Conservation (phyloP, 164 flowering plant species). For the Warburgia ugandensis region DNA sequence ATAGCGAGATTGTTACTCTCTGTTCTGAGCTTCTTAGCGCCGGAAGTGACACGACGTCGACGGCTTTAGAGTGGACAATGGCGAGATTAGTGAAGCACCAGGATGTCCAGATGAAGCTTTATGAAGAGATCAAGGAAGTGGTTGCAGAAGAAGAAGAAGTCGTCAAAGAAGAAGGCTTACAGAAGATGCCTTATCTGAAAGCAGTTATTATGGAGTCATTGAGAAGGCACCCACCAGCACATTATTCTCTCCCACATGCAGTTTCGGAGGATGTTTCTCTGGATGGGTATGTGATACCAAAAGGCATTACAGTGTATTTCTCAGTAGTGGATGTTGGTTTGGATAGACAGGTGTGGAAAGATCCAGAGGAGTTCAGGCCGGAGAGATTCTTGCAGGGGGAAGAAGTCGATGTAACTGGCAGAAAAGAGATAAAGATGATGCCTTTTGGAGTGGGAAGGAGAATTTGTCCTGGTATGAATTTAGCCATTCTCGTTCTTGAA, state of each 20-base stretch:
- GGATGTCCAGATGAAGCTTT: constrained; percentile 23
- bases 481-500: constrained; percentile 20
- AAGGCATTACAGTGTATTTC: constrained; percentile 20
- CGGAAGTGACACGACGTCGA: constrained; percentile 28
- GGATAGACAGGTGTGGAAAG: constrained; percentile 17
- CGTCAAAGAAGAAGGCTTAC: constrained; percentile 22
- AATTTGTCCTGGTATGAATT: constrained; percentile 17
- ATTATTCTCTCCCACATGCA: constrained; percentile 23
- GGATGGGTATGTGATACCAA: constrained; percentile 25
- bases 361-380: constrained; percentile 33
- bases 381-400: constrained; percentile 30
- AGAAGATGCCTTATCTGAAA: constrained; percentile 22
- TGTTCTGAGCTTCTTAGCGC: constrained; percentile 29
- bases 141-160: constrained; percentile 9
- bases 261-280: constrained; percentile 12
- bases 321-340: constrained; percentile 24
- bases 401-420: constrained; percentile 28
- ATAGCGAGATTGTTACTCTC: constrained; percentile 22
- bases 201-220: constrained; percentile 31
- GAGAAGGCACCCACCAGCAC: constrained; percentile 33
- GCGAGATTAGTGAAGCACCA: constrained; percentile 27
- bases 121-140: constrained; percentile 20
- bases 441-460: constrained; percentile 38
- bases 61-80: constrained; percentile 29
- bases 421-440: constrained; percentile 41